Evolutionary conservation across 176 grass and related monocot species (phyloP), one percentile per base, ranked within the genome.

Genomic region (Hordeum vulgare): DNA sequence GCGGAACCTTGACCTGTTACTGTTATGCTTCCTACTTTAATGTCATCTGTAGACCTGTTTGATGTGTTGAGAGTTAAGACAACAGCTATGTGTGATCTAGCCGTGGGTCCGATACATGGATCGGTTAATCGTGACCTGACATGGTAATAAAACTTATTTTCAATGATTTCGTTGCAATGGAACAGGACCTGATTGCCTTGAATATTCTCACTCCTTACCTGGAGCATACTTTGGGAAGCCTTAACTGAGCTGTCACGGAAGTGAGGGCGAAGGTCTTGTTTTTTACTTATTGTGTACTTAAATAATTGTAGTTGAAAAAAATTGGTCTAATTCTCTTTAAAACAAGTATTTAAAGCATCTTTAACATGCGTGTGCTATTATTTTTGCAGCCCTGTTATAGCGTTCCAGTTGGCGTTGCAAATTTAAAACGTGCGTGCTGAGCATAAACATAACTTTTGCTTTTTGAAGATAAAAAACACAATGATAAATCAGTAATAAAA

Each of bases 41-140:
- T 86, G 61, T 13, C 35, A 53, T 87, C 36, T 61, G 66, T 66
- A 86, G 64, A 81, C 67, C 69, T 80, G 75, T 83, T 68, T 90
- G 61, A 80, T 84, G 26, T 84, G 67, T 54, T 84, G 61, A 76
- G 64, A 75, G 67, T 54, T 84, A 51, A 76, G 64, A 75, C 29
- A 62, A 68, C 40, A 35, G 9, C 40, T 71, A n/a, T 76, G 33
- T 74, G 21, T 76, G 75, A 65, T 86, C 2, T 37, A 83, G 78
- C 66, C 39, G 80, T 8, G 11, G 66, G 49, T 53, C 65, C 37
- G 60, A 49, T 70, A 54, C 80, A 67, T 47, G 79, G 35, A 59
- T 83, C 24, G 23, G 15, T 89, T 89, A 80, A 53, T 39, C 61
- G 28, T 81, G 71, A 57, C 53, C 40, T 34, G 37, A 54, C 36